These are phyloP conservation scores for Epichloe gansuensis DNA, from an alignment of 2,329 filamentous ascomycete genomes.

Conservation along the genomic window DNA sequence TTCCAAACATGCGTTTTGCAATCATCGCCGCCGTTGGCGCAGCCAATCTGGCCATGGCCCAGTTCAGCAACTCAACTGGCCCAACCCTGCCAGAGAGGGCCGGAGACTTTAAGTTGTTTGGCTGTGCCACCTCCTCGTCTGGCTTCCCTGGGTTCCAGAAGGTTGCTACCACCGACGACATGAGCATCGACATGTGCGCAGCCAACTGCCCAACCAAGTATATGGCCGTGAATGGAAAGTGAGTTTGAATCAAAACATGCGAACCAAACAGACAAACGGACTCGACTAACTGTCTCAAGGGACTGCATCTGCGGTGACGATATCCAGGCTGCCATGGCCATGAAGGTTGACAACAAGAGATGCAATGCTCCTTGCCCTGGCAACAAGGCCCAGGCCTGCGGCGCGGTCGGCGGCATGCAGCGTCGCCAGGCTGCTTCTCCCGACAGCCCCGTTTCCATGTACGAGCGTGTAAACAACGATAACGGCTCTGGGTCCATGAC, in stretches of 20 bases:
- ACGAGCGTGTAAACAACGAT: not conserved
- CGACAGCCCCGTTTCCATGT: conserved; percentile 2
- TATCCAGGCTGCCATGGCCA: conserved; percentile 6
- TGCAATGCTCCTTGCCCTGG: conserved; percentile 20
- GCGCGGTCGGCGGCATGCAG: conserved; percentile 7
- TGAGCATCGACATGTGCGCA: conserved; percentile 16
- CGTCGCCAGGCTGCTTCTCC: not conserved
- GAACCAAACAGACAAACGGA: not conserved
- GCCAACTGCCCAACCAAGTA: conserved; percentile 12
- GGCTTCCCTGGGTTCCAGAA: conserved; percentile 15
- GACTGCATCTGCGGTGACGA: conserved; percentile 19
- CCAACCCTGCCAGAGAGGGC: conserved; percentile 9
- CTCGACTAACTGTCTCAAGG: conserved; percentile 6
- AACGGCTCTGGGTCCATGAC: not conserved
- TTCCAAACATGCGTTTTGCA: conserved; percentile 18
- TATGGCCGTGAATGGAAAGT: conserved; percentile 16
- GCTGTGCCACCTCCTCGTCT: conserved; percentile 13
- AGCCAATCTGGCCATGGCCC: conserved; percentile 18
- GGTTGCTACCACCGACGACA: conserved; percentile 5
- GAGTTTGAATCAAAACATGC: conserved; percentile 3
- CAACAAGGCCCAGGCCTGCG: conserved; percentile 12
- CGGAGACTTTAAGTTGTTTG: conserved; percentile 13
- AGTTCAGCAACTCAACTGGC: conserved; percentile 6
- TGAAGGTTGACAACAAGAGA: conserved; percentile 6
- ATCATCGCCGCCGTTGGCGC: conserved; percentile 18